Conservation (phyloP, 2,329 filamentous ascomycete species). For the Colletotrichum kahawae region DNA sequence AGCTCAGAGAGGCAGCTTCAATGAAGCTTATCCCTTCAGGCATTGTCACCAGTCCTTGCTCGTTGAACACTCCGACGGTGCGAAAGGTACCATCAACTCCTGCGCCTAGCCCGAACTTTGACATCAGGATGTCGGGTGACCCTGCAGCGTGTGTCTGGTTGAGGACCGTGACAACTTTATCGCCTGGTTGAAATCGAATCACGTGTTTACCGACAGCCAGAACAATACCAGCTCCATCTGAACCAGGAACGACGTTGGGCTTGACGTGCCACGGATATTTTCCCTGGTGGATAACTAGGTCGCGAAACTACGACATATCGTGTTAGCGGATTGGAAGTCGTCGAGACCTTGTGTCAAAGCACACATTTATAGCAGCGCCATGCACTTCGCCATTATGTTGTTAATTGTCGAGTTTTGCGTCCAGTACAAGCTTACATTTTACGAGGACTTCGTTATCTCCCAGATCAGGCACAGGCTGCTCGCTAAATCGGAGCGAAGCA, state of each 20-base stretch:
- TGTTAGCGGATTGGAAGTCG: background rate
- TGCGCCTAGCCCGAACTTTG: constrained; percentile 40
- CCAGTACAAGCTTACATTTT: background rate
- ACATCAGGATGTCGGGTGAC: constrained; percentile 33
- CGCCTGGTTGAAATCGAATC: constrained; percentile 52
- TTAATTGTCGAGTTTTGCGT: constrained; percentile 47
- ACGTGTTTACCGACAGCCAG: constrained; percentile 52
- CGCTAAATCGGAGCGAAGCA: background rate
- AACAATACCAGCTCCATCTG: constrained; percentile 58
- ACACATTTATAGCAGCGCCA: constrained; percentile 8
- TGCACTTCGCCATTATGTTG: constrained; percentile 44
- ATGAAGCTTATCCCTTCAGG: constrained; percentile 56
- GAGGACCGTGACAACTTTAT: constrained; percentile 49
- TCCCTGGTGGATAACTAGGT: constrained; percentile 32
- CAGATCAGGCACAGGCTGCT: background rate
- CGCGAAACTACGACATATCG: background rate
- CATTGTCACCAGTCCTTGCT: constrained; percentile 64
- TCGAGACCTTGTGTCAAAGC: background rate
- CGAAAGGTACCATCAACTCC: constrained; percentile 35
- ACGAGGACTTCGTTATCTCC: constrained; percentile 18
- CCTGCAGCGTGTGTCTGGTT: constrained; percentile 38
- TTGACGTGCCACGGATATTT: constrained; percentile 29
- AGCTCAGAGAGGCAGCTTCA: constrained; percentile 64
- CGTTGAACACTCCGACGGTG: constrained; percentile 32
- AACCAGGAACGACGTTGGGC: constrained; percentile 34